Conservation (phyloP, 164 flowering plant genomes). For the Amborella trichopoda region DNA sequence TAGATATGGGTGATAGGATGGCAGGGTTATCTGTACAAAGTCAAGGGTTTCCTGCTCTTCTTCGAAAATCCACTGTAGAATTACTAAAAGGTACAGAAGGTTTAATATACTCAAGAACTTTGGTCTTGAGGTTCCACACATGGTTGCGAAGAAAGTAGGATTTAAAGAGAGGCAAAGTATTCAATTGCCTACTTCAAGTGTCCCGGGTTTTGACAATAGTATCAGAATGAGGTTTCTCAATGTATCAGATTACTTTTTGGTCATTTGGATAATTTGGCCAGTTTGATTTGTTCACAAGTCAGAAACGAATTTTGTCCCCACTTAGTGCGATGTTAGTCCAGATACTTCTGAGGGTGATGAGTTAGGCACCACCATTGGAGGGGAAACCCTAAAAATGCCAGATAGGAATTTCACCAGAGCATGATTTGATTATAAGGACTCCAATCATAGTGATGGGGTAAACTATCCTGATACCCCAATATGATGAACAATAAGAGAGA, state of each 20-base stretch:
- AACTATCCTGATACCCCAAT: constrained; percentile 10
- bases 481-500: constrained; percentile 18
- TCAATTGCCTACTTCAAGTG: constrained; percentile 46
- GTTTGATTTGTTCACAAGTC: constrained; percentile 28
- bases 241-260: constrained; percentile 10
- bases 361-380: constrained; percentile 28
- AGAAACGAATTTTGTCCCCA: constrained; percentile 73
- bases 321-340: constrained; percentile 31
- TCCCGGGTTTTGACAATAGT: constrained; percentile 57
- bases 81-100: constrained; percentile 14
- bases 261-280: constrained; percentile 15
- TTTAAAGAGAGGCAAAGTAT: constrained; percentile 21
- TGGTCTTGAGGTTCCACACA: too few relatives aligned
- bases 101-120: constrained; percentile 9
- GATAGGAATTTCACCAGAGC: constrained; percentile 1
- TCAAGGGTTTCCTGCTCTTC: constrained; percentile 14
- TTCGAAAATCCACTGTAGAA: constrained; percentile 25
- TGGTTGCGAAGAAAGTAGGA: too few relatives aligned
- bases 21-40: constrained; percentile 4
- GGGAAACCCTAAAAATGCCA: background rate
- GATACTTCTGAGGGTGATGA: constrained; percentile 32
- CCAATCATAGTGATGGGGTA: constrained; percentile 27
- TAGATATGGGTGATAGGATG: constrained; percentile 4
- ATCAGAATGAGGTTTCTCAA: constrained; percentile 7
- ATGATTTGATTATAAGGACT: constrained; percentile 45